These are phyloP conservation scores for Apostasia shenzhenica DNA, from an alignment of 106 monocot genomes.

Conservation along the genomic window DNA sequence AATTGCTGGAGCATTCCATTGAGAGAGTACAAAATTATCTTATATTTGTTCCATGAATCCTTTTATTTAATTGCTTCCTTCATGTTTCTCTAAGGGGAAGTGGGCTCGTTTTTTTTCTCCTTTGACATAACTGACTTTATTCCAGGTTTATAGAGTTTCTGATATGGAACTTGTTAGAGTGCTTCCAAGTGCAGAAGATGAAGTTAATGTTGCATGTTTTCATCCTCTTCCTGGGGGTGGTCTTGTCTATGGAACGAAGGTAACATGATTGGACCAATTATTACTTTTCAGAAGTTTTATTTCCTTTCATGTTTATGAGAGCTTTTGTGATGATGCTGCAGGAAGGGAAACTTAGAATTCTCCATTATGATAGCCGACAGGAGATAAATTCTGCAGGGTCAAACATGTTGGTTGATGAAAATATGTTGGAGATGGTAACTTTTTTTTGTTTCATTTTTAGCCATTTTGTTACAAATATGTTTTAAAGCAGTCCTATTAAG, in stretches of 20 bases:
- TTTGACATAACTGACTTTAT: neutral
- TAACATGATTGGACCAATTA: constrained; percentile 9
- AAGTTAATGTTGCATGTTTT: constrained; percentile 98
- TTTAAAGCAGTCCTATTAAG: no score
- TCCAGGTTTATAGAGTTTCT: constrained; percentile 89
- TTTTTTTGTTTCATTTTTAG: neutral
- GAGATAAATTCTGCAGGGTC: constrained; percentile 21
- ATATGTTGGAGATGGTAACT: constrained; percentile 29
- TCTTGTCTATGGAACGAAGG: constrained; percentile 98
- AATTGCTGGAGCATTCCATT: no score
- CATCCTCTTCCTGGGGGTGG: constrained; percentile 89
- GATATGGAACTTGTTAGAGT: constrained; percentile 99
- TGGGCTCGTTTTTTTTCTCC: no score
- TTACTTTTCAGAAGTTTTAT: neutral
- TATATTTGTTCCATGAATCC: neutral
- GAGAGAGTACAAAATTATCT: no score
- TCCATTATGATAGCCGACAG: constrained; percentile 50
- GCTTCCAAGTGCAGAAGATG: constrained; percentile 96
- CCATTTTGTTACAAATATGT: no score
- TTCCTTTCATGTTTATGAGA: neutral
- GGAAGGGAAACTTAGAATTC: constrained; percentile 93
- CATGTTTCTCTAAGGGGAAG: neutral
- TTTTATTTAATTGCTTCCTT: neutral
- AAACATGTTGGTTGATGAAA: constrained; percentile 49
- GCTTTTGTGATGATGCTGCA: constrained; percentile 20